Evolutionary conservation across 2,329 filamentous ascomycete species (phyloP), one percentile per base, ranked within the genome.

Genomic region (Verticillium dahliae): DNA sequence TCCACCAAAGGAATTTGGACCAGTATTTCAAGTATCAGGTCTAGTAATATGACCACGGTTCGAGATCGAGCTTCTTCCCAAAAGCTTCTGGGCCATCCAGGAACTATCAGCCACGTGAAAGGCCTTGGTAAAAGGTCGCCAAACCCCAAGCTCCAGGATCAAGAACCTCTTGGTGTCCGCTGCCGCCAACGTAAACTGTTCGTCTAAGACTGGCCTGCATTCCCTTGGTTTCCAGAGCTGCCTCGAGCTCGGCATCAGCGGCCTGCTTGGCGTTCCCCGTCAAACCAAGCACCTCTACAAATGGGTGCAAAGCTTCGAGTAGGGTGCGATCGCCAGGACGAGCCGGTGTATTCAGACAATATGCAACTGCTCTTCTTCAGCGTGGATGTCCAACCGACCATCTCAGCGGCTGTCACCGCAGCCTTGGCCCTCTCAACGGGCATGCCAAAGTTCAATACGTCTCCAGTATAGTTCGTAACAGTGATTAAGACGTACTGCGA

Each of bases 401-500:
- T 96, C 72, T 96, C 90, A 0, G 91, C 90, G 18, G 86, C 77
- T 31, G 92, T 76, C 0, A 92, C 93, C 0, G 86, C 85, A 1
- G 92, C 92, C 62, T 90, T 88, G 15, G 92, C 92, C 78, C 97
- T 97, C 75, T 97, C 94, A 9, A 95, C 91, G 0, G 89, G 93
- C 84, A 97, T 89, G 61, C 92, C 93, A 72, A 97, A 97, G 77
- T 97, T 96, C 67, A 97, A 82, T 60, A 97, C 85, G 73, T 93
- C 90, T 41, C 90, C 90, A 1, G 92, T 96, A 75, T 96, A 96
- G 74, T 97, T 97, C 91, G 96, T 97, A 35, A 96, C 90, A 6
- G 93, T 88, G n/a, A 97, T 90, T 50, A 97, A 74, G 1, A 97
- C 90, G 31, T 93, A 94, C 60, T 62, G 41, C 55, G 84, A 81